A percentile compares a stretch with the other conserved stretches of the same genome.
Conservation (phyloP, 768 basidiomycete species). For the Phylloporus sp. region DNA sequence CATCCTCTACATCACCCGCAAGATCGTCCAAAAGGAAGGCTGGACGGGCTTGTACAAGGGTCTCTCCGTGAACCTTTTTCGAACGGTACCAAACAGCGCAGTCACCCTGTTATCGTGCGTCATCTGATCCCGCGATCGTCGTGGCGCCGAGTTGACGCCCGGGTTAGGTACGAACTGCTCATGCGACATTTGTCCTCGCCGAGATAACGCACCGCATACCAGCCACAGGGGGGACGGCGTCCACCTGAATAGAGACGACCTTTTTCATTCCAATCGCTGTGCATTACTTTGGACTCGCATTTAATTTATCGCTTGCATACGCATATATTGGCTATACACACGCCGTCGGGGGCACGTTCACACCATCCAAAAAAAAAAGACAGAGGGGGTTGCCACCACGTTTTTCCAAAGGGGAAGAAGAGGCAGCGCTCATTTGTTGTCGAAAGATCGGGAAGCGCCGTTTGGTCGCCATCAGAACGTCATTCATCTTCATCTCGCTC, state of each 20-base stretch:
- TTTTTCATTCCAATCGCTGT: constrained; percentile 7
- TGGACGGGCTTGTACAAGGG: constrained; percentile 91
- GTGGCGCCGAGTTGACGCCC: background rate
- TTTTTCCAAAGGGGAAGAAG: no score
- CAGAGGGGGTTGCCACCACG: no score
- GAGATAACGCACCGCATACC: constrained; percentile 14
- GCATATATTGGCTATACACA: constrained; percentile 3
- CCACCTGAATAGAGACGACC: constrained; percentile 18
- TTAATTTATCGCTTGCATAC: constrained; percentile 12
- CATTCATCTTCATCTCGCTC: background rate
- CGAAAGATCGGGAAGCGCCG: background rate
- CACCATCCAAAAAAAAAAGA: no score
- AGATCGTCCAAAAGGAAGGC: constrained; percentile 76
- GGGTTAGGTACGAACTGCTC: constrained; percentile 27
- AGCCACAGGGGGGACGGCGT: background rate
- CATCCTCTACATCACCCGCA: constrained; percentile 66
- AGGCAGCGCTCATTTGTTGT: constrained; percentile 1
- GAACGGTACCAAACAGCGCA: constrained; percentile 95
- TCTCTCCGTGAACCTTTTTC: constrained; percentile 85
- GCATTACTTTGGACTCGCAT: constrained; percentile 10
- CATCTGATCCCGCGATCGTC: background rate
- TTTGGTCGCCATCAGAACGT: constrained; percentile 2
- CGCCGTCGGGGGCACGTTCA: background rate
- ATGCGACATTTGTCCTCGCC: constrained; percentile 30
- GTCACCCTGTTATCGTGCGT: constrained; percentile 74